Base-by-base conservation (phyloP, 2,329 filamentous ascomycete genomes). In the Trichoderma guizhouense region DNA sequence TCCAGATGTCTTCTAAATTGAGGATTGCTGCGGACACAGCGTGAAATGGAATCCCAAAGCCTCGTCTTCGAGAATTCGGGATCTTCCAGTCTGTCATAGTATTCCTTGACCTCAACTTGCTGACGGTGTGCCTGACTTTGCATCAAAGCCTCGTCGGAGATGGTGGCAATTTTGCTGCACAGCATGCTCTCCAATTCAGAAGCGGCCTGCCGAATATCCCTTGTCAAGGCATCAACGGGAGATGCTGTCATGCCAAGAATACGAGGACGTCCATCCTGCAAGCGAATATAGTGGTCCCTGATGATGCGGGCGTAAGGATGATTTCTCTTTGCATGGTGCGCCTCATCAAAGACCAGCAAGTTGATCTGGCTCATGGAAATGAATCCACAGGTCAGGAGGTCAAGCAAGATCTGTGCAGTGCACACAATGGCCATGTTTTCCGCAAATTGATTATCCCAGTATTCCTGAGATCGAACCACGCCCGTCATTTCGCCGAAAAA, bases 201-300 rank as follows among this genome's bases (percentile, higher is more conserved):
- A 0, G 93, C 92, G 47, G 93, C 93, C 72, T 89, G 84, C 18
- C 86, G 84, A 32, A 97, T 87, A 74, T 97, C 90, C 18, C 61
- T 76, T 0, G 88, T 87, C 77, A 93, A 92, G 0, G 93, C 90
- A 82, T 98, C 95, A 3, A 98, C 91, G 0, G 96, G 96, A 0
- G 96, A 98, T 8, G 96, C 96, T 1, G 96, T 99, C 95, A 98
- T 98, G 30, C 95, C 95, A 75, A 99, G 92, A 24, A 99, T 90
- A 47, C 91, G 91, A 5, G 96, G 96, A 5, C 90, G 86, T 1
- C 85, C 82, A 1, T 62, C 34, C 1, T 7, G 3, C 1, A 79
- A 75, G 3, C 86, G 81, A 1, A 89, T 77, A 77, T 98, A 98
- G 76, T 93, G 94, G 72, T 97, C 92, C 76, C 93, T 94, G 82